These are phyloP conservation scores for Herpetomonas tarakana DNA, from an alignment of 208 protist genomes.

Conservation along the genomic window DNA sequence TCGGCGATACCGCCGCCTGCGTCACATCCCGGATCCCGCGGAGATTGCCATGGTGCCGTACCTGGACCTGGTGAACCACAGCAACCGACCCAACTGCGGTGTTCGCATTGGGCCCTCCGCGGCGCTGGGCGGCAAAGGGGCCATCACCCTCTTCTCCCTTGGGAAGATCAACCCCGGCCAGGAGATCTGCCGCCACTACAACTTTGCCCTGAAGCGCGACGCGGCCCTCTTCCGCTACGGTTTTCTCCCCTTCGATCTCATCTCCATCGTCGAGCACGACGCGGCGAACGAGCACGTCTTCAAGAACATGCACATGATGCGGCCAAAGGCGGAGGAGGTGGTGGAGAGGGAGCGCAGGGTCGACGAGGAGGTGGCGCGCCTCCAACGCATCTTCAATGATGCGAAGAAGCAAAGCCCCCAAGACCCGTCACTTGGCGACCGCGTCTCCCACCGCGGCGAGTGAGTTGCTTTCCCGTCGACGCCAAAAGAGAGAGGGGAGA, in stretches of 20 bases:
- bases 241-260: slow-evolving; percentile 89
- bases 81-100: slow-evolving; percentile 80
- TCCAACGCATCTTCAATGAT: slow-evolving; percentile 73
- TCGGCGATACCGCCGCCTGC: slow-evolving; percentile 36
- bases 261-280: slow-evolving; percentile 87
- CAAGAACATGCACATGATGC: slow-evolving; percentile 56
- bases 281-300: slow-evolving; percentile 66
- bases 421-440: slow-evolving; percentile 13
- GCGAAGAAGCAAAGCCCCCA: slow-evolving; percentile 18
- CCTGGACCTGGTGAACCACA: slow-evolving; percentile 87
- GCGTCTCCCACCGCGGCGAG: slow-evolving; percentile 13
- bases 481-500: no score
- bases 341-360: slow-evolving; percentile 22
- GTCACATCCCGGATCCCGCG: slow-evolving; percentile 32
- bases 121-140: slow-evolving; percentile 40
- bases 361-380: slow-evolving; percentile 40
- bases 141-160: slow-evolving; percentile 78
- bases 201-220: slow-evolving; percentile 79
- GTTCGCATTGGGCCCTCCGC: slow-evolving; percentile 61
- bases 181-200: slow-evolving; percentile 91
- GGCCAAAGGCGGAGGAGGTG: slow-evolving; percentile 55
- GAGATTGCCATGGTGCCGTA: slow-evolving; percentile 71
- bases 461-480: no score
- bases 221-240: slow-evolving; percentile 88
- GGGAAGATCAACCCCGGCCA: slow-evolving; percentile 61